Percentiles rank a stretch among this genome's conserved stretches.
These are phyloP conservation scores for Nymphaea thermarum DNA, from an alignment of 164 flowering plant genomes.

Conservation along the genomic window DNA sequence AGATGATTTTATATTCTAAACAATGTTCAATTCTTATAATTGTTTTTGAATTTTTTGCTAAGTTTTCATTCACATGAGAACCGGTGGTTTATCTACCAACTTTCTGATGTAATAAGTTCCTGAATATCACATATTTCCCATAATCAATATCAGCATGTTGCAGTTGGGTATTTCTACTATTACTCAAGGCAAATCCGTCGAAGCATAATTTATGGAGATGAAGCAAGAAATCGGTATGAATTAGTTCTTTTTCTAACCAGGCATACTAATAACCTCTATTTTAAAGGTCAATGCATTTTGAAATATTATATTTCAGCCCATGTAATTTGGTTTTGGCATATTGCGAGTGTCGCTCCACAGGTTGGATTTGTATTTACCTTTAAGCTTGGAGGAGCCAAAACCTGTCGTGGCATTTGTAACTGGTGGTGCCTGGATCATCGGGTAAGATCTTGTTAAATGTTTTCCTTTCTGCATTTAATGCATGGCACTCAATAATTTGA, in stretches of 20 bases:
- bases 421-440: constrained; percentile 99
- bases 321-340: neutral
- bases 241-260: neutral
- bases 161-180: constrained; percentile 85
- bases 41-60: too few relatives aligned
- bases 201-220: constrained; percentile 78
- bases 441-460: constrained; percentile 36
- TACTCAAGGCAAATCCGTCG: constrained; percentile 70
- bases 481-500: neutral
- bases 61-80: neutral
- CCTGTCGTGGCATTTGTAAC: constrained; percentile 95
- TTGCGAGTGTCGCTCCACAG: constrained; percentile 20
- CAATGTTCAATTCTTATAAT: too few relatives aligned
- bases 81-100: neutral
- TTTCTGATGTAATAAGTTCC: too few relatives aligned
- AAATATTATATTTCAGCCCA: neutral
- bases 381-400: constrained; percentile 36
- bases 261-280: too few relatives aligned
- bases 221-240: constrained; percentile 69
- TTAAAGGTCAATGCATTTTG: neutral
- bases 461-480: neutral
- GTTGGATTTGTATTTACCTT: constrained; percentile 81
- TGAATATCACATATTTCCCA: neutral
- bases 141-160: constrained; percentile 5
- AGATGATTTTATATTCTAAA: neutral